phyloP scores from a whole-genome alignment of 164 flowering plant species.

The Aristolochia contorta region DNA sequence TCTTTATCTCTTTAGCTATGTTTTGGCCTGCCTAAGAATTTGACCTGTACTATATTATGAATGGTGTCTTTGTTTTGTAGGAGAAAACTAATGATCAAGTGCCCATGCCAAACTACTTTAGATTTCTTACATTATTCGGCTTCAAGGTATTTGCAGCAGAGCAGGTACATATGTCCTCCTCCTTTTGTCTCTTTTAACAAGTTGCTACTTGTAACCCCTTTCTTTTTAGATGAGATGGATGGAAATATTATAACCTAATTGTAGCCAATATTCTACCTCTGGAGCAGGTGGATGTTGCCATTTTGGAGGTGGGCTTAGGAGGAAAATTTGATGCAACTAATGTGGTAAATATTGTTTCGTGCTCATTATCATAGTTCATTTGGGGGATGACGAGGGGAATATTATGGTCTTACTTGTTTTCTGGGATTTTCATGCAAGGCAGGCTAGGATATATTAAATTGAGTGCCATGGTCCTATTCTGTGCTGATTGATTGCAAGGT shows the following conservation, averaged over 20 bases:
- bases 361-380: no score
- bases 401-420: no score
- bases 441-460: no score
- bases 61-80: conserved; percentile 24
- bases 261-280: neutral
- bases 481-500: no score
- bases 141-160: conserved; percentile 92
- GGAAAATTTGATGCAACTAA: conserved; percentile 95
- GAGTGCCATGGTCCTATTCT: no score
- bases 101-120: conserved; percentile 92
- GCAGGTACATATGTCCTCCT: conserved; percentile 36
- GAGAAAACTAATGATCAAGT: conserved; percentile 51
- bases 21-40: no score
- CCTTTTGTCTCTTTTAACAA: conserved; percentile 2
- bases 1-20: no score
- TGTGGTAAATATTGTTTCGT: conserved; percentile 51
- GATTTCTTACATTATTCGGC: conserved; percentile 85
- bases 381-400: no score
- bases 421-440: no score
- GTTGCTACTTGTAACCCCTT: neutral
- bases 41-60: no score
- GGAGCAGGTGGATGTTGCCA: conserved; percentile 88
- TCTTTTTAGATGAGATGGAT: no score
- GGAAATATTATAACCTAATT: neutral
- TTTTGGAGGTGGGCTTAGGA: conserved; percentile 96